Evolutionary conservation across 1,284 basidiomycete genomes (phyloP).

Genomic region (Ceratobasidium sp.): DNA sequence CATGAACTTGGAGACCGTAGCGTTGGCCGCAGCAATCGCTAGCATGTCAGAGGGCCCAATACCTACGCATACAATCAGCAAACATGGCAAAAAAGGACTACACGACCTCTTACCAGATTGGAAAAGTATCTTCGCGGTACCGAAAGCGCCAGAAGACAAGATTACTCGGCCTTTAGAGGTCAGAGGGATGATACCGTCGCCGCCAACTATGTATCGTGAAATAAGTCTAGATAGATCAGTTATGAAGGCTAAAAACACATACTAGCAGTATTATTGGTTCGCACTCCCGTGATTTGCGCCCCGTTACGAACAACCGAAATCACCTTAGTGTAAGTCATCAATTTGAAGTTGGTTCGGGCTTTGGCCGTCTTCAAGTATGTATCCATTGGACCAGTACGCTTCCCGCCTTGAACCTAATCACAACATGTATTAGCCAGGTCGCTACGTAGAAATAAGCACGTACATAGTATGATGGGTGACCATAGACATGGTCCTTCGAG

Average conservation of each 20-base stretch:
- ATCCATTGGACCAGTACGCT: constrained; percentile 71
- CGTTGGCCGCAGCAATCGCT: constrained; percentile 64
- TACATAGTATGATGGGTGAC: constrained; percentile 21
- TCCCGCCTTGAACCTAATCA: constrained; percentile 68
- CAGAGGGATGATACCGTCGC: constrained; percentile 69
- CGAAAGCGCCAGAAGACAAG: constrained; percentile 70
- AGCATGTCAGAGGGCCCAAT: constrained; percentile 75
- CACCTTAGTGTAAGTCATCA: constrained; percentile 66
- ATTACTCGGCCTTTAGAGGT: constrained; percentile 73
- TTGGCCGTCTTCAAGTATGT: constrained; percentile 72
- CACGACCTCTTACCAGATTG: constrained; percentile 61
- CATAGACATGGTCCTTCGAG: constrained; percentile 28
- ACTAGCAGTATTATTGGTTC: constrained; percentile 68
- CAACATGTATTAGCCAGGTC: neutral
- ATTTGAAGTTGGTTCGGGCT: constrained; percentile 68
- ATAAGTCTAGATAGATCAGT: neutral
- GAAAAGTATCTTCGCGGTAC: constrained; percentile 73
- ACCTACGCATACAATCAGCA: neutral
- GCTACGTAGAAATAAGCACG: neutral
- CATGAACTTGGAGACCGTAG: constrained; percentile 64
- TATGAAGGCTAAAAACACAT: neutral
- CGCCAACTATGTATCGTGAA: constrained; percentile 60
- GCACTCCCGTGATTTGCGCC: constrained; percentile 70
- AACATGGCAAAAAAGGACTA: neutral
- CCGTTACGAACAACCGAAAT: constrained; percentile 71